Evolutionary conservation across 495 filamentous ascomycete species (phyloP), one percentile per base, ranked within the genome.

Genomic region (Margaritispora aquatica): DNA sequence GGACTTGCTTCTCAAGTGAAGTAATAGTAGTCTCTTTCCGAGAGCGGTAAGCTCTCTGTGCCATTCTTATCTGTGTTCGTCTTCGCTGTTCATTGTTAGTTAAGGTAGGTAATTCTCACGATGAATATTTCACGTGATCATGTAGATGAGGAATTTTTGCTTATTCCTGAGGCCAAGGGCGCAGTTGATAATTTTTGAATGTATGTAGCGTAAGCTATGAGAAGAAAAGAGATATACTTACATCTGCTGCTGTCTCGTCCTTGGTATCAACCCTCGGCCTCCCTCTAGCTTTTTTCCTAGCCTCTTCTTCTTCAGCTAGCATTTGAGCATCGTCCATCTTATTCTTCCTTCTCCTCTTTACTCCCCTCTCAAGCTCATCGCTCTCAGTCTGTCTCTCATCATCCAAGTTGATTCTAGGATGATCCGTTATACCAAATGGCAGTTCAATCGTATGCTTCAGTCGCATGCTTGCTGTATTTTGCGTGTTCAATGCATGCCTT

Each of bases 31-130:
- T 88, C 68, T 96, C 89, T 68, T 94, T 93, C 17, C 90, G 84
- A 62, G 88, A 83, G 10, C 90, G 84, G 66, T 96, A 95, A 1
- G 90, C 89, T 29, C 90, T 79, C 67, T 96, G 90, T 10, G 90
- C 90, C 56, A 94, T 78, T 36, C 90, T 84, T 55, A 93, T 92
- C 72, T 96, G 90, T n/a, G 87, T 92, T 52, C 90, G 81, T 31
- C 90, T 84, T 50, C 89, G 84, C 89, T 96, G 65, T 60, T 54
- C 63, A 56, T 55, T 58, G 31, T 64, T 53, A 60, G 52, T 38
- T 10, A 5, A 54, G 27, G 19, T n/a, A 47, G 44, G 34, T 55
- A 36, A 29, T 53, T 60, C 29, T 36, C 34, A 20, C 15, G 53
- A 31, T 34, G 7, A 9, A 44, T 2, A 17, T n/a, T 49, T 59